Percentiles rank a stretch among this genome's conserved stretches.
phyloP scores from a whole-genome alignment of 352 stramenopile species.

The Phytopythium montanum region DNA sequence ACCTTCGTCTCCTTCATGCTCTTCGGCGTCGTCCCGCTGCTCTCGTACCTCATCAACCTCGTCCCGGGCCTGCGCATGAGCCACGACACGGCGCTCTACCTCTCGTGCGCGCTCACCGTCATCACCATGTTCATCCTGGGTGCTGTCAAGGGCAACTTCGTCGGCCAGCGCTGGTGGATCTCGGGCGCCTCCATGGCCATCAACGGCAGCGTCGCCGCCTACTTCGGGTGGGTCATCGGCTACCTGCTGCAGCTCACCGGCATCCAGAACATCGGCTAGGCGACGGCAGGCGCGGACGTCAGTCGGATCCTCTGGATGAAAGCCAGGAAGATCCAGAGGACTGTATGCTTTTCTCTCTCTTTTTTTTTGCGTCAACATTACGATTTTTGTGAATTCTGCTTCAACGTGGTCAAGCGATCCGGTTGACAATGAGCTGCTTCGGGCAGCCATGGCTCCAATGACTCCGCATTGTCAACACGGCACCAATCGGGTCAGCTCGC shows the following conservation, averaged over 20 bases:
- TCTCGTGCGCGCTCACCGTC: constrained; percentile 92
- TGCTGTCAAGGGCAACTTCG: constrained; percentile 88
- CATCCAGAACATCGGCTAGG: constrained; percentile 69
- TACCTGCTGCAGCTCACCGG: constrained; percentile 79
- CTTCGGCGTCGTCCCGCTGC: constrained; percentile 90
- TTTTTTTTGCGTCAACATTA: not conserved
- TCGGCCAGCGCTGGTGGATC: constrained; percentile 73
- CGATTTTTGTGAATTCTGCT: not conserved
- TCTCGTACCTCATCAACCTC: constrained; percentile 92
- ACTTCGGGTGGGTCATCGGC: constrained; percentile 78
- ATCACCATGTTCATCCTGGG: constrained; percentile 94
- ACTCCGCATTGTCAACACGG: too few species aligned
- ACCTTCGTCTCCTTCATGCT: constrained; percentile 91
- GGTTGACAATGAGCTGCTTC: too few species aligned
- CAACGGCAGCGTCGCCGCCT: constrained; percentile 69
- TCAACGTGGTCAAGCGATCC: too few species aligned
- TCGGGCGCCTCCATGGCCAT: constrained; percentile 70
- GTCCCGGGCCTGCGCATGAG: constrained; percentile 62
- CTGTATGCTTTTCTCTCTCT: not conserved
- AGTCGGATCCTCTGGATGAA: not conserved
- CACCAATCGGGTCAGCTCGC: too few species aligned
- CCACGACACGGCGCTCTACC: constrained; percentile 76
- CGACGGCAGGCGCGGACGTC: not conserved
- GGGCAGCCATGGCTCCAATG: too few species aligned
- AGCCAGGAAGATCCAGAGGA: constrained; percentile 1